Conservation (phyloP, 352 stramenopile genomes). For the Aphanomyces astaci region DNA sequence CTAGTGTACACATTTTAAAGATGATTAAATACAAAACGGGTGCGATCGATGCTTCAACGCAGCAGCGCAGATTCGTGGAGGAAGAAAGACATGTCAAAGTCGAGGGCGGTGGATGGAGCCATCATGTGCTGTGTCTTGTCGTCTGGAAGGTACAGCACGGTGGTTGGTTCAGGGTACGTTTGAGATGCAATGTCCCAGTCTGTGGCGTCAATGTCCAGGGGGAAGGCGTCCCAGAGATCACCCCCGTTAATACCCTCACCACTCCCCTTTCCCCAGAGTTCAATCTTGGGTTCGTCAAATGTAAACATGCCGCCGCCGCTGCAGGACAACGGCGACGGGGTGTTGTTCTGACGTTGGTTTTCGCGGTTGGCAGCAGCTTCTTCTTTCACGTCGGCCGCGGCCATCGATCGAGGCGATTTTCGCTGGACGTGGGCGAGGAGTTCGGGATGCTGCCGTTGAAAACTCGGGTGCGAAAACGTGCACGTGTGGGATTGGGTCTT, state of each 20-base stretch:
- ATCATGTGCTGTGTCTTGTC: neutral
- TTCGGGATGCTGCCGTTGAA: slow-evolving; percentile 27
- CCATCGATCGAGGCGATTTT: slow-evolving; percentile 7
- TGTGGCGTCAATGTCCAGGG: neutral
- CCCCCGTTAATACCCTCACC: too few species aligned
- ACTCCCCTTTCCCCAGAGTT: neutral
- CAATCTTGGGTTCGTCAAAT: neutral
- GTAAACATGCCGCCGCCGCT: neutral
- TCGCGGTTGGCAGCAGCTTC: neutral
- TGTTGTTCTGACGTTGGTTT: neutral
- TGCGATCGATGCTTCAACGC: neutral
- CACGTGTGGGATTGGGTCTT: slow-evolving; percentile 74
- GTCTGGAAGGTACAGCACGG: neutral
- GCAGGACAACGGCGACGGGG: too few species aligned
- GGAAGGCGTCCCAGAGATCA: neutral
- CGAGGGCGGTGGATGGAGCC: neutral
- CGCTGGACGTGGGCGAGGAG: slow-evolving; percentile 5
- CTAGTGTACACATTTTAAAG: too few species aligned
- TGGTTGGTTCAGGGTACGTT: neutral
- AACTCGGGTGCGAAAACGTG: slow-evolving; percentile 80
- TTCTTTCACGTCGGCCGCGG: neutral
- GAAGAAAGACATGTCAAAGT: neutral
- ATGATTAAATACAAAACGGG: neutral
- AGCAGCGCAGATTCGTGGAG: neutral
- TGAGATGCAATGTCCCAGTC: neutral